Percentiles rank a stretch among this genome's conserved stretches.
phyloP scores from a whole-genome alignment of 2,329 filamentous ascomycete species.

The Cladophialophora immunda region DNA sequence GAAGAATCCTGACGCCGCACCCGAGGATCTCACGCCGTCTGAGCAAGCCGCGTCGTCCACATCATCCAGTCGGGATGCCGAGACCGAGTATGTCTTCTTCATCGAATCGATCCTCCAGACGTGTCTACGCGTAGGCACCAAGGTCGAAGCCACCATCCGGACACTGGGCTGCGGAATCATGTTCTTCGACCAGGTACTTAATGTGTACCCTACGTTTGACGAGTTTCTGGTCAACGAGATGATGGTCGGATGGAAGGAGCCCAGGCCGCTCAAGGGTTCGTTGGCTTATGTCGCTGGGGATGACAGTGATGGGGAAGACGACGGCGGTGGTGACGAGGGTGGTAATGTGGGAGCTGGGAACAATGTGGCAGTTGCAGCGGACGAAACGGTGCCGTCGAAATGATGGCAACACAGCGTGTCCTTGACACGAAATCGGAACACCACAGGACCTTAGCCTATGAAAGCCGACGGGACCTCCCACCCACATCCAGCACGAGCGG shows the following conservation, averaged over 20 bases:
- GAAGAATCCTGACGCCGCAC: conserved; percentile 52
- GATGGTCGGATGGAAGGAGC: conserved; percentile 72
- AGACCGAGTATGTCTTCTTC: conserved; percentile 64
- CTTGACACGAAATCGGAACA: no score
- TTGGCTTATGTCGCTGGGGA: conserved; percentile 29
- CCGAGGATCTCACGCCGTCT: conserved; percentile 49
- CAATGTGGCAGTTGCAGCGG: neutral
- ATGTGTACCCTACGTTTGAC: conserved; percentile 69
- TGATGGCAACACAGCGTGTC: no score
- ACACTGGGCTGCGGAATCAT: conserved; percentile 67
- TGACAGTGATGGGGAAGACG: conserved; percentile 15
- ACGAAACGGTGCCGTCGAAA: neutral
- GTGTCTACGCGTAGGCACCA: conserved; percentile 71
- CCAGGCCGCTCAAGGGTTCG: conserved; percentile 45
- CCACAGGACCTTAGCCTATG: no score
- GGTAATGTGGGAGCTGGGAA: neutral
- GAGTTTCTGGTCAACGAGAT: conserved; percentile 72
- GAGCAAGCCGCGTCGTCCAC: conserved; percentile 37
- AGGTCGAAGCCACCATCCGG: conserved; percentile 64
- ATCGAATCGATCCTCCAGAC: conserved; percentile 70
- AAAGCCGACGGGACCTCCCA: no score
- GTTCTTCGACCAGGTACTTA: conserved; percentile 69
- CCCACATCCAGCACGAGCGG: no score
- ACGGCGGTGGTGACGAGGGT: conserved; percentile 5
- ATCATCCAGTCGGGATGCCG: conserved; percentile 36